phyloP scores from a whole-genome alignment of 352 stramenopile genomes.

The Blastocystis sp. region DNA sequence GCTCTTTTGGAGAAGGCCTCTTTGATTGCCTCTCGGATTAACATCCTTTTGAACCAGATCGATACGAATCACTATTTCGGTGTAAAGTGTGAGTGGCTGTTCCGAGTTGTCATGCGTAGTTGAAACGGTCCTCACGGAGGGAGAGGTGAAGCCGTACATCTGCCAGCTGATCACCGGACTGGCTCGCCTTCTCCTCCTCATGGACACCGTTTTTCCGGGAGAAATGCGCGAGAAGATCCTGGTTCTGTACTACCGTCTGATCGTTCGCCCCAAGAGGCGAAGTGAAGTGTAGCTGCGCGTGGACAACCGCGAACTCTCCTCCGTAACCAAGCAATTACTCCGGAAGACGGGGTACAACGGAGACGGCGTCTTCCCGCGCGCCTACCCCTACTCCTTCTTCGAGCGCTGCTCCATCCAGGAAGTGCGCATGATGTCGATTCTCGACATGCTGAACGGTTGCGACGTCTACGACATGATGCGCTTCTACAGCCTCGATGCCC shows the following conservation, averaged over 20 bases:
- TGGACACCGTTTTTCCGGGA: slow-evolving; percentile 26
- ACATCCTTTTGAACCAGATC: slow-evolving; percentile 9
- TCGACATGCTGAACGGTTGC: slow-evolving; percentile 25
- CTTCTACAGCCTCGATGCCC: background rate
- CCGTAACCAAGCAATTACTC: slow-evolving; percentile 3
- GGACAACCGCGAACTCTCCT: background rate
- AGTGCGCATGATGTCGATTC: background rate
- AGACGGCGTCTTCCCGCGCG: background rate
- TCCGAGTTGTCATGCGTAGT: background rate
- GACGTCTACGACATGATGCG: slow-evolving; percentile 13
- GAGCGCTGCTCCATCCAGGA: slow-evolving; percentile 41
- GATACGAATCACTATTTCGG: slow-evolving; percentile 19
- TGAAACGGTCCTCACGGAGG: background rate
- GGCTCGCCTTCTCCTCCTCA: background rate
- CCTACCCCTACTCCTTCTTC: slow-evolving; percentile 40
- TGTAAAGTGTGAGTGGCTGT: background rate
- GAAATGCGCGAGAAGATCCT: slow-evolving; percentile 44
- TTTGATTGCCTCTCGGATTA: slow-evolving; percentile 9
- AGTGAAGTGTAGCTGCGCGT: background rate
- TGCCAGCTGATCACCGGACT: slow-evolving; percentile 10
- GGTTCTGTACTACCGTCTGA: slow-evolving; percentile 60
- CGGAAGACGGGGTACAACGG: background rate
- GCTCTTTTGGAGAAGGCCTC: background rate
- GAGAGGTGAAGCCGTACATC: background rate
- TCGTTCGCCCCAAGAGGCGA: background rate